These are phyloP conservation scores for Penicillium sclerotiorum DNA, from an alignment of 2,329 filamentous ascomycete species.

Conservation along the genomic window DNA sequence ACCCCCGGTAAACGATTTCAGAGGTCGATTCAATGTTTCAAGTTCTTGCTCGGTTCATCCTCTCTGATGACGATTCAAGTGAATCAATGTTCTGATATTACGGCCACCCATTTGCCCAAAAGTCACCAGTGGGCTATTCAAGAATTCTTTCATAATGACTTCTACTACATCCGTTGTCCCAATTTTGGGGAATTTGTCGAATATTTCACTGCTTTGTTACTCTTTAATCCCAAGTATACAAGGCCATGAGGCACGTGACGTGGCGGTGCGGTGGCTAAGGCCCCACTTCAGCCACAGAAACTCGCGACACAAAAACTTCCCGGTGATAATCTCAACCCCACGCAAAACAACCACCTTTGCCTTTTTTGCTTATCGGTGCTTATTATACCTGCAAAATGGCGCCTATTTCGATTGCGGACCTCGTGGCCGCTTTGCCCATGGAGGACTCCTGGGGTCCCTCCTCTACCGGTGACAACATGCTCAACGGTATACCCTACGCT, in stretches of 20 bases:
- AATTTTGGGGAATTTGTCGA: no score
- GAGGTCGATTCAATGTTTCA: no score
- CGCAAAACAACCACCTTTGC: constrained; percentile 18
- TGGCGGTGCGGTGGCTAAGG: constrained; percentile 18
- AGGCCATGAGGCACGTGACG: constrained; percentile 8
- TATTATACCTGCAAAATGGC: constrained; percentile 46
- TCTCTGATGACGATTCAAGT: no score
- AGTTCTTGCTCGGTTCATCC: no score
- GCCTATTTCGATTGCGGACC: constrained; percentile 61
- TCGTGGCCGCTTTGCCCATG: constrained; percentile 71
- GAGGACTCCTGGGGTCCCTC: constrained; percentile 87
- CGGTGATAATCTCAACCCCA: constrained; percentile 29
- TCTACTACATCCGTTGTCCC: no score
- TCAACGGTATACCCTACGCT: constrained; percentile 94
- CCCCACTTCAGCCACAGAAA: constrained; percentile 23
- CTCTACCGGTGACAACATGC: constrained; percentile 79
- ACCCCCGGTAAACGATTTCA: no score
- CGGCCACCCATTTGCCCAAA: no score
- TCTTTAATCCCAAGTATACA: not conserved
- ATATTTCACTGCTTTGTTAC: not conserved
- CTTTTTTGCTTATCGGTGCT: constrained; percentile 17
- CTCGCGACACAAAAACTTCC: constrained; percentile 34
- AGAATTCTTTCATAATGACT: no score
- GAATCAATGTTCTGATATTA: no score
- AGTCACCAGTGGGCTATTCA: no score